Evolutionary conservation across 208 protist genomes (phyloP).

Genomic region (Crithidia brevicula): DNA sequence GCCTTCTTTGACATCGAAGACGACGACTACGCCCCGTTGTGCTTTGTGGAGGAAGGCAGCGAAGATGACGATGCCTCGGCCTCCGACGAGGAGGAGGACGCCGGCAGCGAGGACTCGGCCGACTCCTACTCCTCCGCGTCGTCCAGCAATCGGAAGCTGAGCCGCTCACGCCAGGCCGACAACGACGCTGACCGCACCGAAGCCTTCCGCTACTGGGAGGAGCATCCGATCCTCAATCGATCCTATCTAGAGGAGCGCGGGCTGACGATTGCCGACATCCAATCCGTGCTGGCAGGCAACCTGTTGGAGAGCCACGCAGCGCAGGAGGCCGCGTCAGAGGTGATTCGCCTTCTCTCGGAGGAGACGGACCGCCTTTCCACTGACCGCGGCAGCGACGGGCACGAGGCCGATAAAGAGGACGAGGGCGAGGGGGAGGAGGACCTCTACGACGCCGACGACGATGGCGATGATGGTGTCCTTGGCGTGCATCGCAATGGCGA

Average conservation of each 20-base stretch:
- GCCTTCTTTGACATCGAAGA: constrained; percentile 87
- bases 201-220: constrained; percentile 60
- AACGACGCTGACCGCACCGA: constrained; percentile 38
- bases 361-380: constrained; percentile 56
- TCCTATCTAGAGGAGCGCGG: constrained; percentile 61
- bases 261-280: constrained; percentile 76
- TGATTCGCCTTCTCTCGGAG: constrained; percentile 76
- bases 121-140: constrained; percentile 31
- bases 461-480: background rate
- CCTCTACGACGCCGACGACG: constrained; percentile 15
- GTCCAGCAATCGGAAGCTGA: constrained; percentile 8
- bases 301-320: constrained; percentile 42
- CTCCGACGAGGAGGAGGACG: constrained; percentile 42
- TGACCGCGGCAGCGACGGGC: constrained; percentile 47
- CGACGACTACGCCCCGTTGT: constrained; percentile 84
- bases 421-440: constrained; percentile 32
- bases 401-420: constrained; percentile 52
- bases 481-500: constrained; percentile 6
- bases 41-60: constrained; percentile 55
- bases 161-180: constrained; percentile 27
- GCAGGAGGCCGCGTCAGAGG: constrained; percentile 76
- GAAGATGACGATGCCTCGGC: constrained; percentile 35
- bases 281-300: constrained; percentile 67
- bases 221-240: constrained; percentile 77
- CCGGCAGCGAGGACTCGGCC: constrained; percentile 30